Base-by-base conservation (phyloP, 2,329 filamentous ascomycete genomes). In the Epichloe elymi region DNA sequence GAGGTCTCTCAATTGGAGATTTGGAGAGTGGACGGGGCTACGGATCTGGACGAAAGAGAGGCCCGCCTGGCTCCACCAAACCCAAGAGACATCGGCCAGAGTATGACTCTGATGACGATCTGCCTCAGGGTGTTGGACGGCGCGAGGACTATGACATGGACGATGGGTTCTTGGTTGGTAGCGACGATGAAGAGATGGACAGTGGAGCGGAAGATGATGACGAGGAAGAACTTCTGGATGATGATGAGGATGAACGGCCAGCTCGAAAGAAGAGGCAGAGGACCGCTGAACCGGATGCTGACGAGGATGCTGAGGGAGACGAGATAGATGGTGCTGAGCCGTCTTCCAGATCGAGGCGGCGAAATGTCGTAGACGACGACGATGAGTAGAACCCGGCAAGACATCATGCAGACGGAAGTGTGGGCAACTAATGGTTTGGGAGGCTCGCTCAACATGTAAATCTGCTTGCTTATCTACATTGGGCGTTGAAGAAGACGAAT, bases 131-230 rank as follows among this genome's bases (percentile, higher is more conserved):
- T 35, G 72, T 71, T 44, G 75, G 75, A 35, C 77, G 79, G 49
- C 76, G 83, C 53, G 84, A 90, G 57, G 84, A 88, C 56, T 91
- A 91, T 62, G 86, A 90, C 55, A 76, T 84, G 62, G 85, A 85
- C 36, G 86, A 91, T 60, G 86, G 84, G 52, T 91, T 91, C 63
- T 77, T 91, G 51, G 86, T 84, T 3, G 74, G 74, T 3, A 88
- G 83, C 59, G 86, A 88, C 57, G 85, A 88, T 53, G 86, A 89
- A 41, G 79, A 78, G 40, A 69, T 73, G 53, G 79, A 76, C 35
- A 79, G 73, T 3, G 80, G 75, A 1, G 78, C 76, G 23, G 83
- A 86, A 5, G 82, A 82, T 0, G 82, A 82, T 19, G 82, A 85
- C 1, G 79, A 81, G 39, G 79, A 81, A 51, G 76, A 79, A 49